Conservation (phyloP, 345 rosid genomes). For the Eucalyptus urophylla region DNA sequence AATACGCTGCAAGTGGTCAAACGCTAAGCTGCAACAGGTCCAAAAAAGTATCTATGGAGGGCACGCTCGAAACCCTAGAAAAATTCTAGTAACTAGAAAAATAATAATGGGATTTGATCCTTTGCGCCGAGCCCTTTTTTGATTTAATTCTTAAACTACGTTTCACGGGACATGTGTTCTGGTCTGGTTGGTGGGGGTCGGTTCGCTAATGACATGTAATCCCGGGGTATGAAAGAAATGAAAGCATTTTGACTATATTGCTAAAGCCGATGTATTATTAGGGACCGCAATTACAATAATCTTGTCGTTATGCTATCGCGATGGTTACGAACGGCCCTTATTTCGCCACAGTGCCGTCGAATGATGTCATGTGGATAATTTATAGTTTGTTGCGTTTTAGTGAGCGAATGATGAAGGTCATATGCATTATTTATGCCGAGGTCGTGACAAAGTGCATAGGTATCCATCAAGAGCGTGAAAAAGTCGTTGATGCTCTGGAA, state of each 20-base stretch:
- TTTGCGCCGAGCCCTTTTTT: not conserved
- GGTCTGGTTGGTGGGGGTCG: not conserved
- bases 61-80: not conserved
- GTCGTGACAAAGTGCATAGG: not conserved
- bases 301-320: fast-evolving
- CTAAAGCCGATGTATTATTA: no score
- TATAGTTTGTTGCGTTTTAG: not conserved
- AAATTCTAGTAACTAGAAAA: not conserved
- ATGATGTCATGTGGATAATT: not conserved
- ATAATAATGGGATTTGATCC: not conserved
- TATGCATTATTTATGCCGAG: not conserved
- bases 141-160: not conserved
- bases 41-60: not conserved
- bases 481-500: no score
- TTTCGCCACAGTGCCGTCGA: not conserved
- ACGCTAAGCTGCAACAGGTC: not conserved
- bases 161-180: not conserved
- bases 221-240: not conserved
- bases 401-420: not conserved
- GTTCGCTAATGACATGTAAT: not conserved
- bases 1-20: fast-evolving
- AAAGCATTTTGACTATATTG: no score
- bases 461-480: no score
- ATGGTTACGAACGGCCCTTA: not conserved
- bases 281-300: not conserved